Conservation (phyloP, 108 stramenopile genomes). For the Cyclotella choctawhatcheeana region DNA sequence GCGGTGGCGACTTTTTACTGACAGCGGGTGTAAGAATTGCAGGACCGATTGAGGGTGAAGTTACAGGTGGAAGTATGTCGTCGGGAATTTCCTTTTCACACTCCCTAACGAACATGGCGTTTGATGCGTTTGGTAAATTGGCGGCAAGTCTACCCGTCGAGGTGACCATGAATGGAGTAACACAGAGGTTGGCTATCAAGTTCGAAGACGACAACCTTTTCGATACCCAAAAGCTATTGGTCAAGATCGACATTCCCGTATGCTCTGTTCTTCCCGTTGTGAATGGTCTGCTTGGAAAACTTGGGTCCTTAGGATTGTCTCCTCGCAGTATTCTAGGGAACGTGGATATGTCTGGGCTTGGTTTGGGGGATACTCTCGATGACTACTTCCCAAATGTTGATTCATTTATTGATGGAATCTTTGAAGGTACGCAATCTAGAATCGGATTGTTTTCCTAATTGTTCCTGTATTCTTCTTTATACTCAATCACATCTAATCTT, state of each 20-base stretch:
- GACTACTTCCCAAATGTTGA: constrained; percentile 22
- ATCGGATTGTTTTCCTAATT: too few species aligned
- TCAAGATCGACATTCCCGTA: constrained; percentile 20
- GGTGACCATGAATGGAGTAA: neutral
- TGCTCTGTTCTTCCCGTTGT: constrained; percentile 20
- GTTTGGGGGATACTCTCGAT: constrained; percentile 14
- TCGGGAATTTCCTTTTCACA: neutral
- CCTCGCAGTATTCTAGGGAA: constrained; percentile 22
- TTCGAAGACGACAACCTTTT: constrained; percentile 34
- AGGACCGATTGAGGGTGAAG: constrained; percentile 8
- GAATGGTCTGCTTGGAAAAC: constrained; percentile 19
- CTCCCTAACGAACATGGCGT: neutral
- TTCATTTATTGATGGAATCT: constrained; percentile 16
- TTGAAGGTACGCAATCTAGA: constrained; percentile 36
- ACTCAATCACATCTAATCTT: neutral
- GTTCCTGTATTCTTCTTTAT: neutral
- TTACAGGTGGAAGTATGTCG: neutral
- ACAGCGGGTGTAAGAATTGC: constrained; percentile 12
- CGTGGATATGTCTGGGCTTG: neutral
- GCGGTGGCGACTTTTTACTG: constrained; percentile 2
- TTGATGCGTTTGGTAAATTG: constrained; percentile 17
- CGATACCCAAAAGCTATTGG: constrained; percentile 1
- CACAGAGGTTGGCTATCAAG: constrained; percentile 5
- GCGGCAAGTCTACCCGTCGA: constrained; percentile 11
- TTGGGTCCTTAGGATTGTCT: constrained; percentile 18